Evolutionary conservation across 2,329 filamentous ascomycete species (phyloP).

Genomic region (Fusarium multiceps): DNA sequence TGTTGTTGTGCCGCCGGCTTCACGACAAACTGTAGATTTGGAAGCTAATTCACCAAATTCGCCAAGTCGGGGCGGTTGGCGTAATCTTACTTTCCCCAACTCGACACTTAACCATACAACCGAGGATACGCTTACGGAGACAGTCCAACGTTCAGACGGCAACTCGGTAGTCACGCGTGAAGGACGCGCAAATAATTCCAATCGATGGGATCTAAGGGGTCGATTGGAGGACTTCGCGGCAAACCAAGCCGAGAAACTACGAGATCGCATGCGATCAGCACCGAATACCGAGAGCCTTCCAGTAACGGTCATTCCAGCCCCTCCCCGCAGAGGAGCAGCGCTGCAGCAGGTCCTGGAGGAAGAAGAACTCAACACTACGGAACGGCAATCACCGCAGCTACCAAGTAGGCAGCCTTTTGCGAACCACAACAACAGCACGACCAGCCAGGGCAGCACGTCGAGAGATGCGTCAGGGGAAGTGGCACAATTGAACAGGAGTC

Average conservation of each 20-base stretch:
- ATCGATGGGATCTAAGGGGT: slow-evolving; percentile 66
- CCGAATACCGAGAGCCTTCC: slow-evolving; percentile 67
- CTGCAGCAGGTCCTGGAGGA: slow-evolving; percentile 68
- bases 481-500: slow-evolving; percentile 35
- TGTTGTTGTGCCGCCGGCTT: slow-evolving; percentile 29
- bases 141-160: slow-evolving; percentile 7
- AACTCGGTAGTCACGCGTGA: slow-evolving; percentile 8
- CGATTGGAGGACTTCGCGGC: slow-evolving; percentile 71
- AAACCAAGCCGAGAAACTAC: slow-evolving; percentile 68
- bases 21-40: slow-evolving; percentile 39
- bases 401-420: slow-evolving; percentile 15
- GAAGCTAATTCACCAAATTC: slow-evolving; percentile 44
- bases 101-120: slow-evolving; percentile 25
- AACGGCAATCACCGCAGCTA: slow-evolving; percentile 28
- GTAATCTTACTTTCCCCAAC: slow-evolving; percentile 35
- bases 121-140: slow-evolving; percentile 25
- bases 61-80: slow-evolving; percentile 46
- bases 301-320: slow-evolving; percentile 70
- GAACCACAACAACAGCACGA: slow-evolving; percentile 31
- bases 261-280: slow-evolving; percentile 66
- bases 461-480: slow-evolving; percentile 41
- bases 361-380: slow-evolving; percentile 51
- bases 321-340: slow-evolving; percentile 66
- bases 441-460: slow-evolving; percentile 43
- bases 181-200: slow-evolving; percentile 34